Base-by-base conservation (phyloP, 139 green algal genomes). In the Chlamydomonas sp. region DNA sequence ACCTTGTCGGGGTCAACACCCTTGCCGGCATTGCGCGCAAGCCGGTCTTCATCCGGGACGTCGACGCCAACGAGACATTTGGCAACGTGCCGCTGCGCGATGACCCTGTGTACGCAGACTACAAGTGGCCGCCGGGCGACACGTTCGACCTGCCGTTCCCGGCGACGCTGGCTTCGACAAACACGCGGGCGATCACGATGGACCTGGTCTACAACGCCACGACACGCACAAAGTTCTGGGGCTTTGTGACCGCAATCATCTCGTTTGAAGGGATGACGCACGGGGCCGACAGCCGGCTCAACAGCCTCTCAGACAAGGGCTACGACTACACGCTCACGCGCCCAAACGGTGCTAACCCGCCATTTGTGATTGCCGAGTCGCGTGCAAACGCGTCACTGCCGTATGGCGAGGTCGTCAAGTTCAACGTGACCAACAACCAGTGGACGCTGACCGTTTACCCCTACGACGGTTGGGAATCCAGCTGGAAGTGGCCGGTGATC, bases 401-500 rank as follows among this genome's bases (percentile, higher is more conserved):
- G 16, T 13, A n/a, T n/a, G n/a, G n/a, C n/a, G 43, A 26, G 43
- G 13, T 20, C 20, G 16, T 34, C 22, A 63, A 16, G 16, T 30
- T 63, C 54, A 63, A 28, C n/a, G 54, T 63, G 22, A 35, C 16
- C n/a, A 28, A 63, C 22, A 24, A 28, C 22, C 20, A 35, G n/a
- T 63, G 54, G 54, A 63, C n/a, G 22, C 54, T 63, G 16, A 35
- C 20, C 13, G 54, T 63, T 6, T 34, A 6, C 54, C 22, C 22
- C 6, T 13, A 26, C 13, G 22, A 63, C 22, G 64, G 72, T 2
- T 77, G 69, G 34, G 1, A 50, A n/a, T 31, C 64, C 22, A 34
- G 35, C 1, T 77, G 72, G 72, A 20, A 26, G 24, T 57, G 4
- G 1, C 69, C 69, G 0, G 24, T 77, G 4, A 75, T 79, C 30